Evolutionary conservation across 179 eudicot genomes (phyloP).

Genomic region (Actinidia arguta): DNA sequence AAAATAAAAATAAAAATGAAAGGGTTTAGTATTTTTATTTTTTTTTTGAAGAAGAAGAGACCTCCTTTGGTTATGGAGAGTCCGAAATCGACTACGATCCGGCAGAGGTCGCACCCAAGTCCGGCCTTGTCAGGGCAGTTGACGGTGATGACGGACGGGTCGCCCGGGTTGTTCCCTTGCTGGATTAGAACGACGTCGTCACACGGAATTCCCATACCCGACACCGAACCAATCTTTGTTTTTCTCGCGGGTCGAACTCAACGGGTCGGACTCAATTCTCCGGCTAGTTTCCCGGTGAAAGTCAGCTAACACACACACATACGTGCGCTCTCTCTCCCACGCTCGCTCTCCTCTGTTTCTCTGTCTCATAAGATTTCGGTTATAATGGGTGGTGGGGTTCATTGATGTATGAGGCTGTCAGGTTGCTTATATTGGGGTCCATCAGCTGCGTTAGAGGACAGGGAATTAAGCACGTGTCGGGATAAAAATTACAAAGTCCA

Average conservation of each 20-base stretch:
- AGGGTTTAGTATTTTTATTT: not conserved
- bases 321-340: not conserved
- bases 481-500: no score
- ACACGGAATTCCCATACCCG: slow-evolving; percentile 47
- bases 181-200: slow-evolving; percentile 60
- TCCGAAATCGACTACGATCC: slow-evolving; percentile 58
- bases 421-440: not conserved
- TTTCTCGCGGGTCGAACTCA: not conserved
- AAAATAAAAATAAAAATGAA: not conserved
- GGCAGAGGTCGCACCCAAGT: slow-evolving; percentile 58
- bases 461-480: slow-evolving; percentile 1
- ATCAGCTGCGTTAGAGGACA: not conserved
- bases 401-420: not conserved
- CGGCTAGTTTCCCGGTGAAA: not conserved
- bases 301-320: not conserved
- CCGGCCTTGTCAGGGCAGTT: slow-evolving; percentile 73
- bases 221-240: not conserved
- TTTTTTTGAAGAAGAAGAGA: not conserved
- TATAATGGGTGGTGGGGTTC: not conserved
- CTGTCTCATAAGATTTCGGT: not conserved
- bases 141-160: slow-evolving; percentile 51
- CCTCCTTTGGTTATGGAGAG: slow-evolving; percentile 55
- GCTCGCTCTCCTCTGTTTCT: not conserved
- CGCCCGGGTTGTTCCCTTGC: slow-evolving; percentile 45
- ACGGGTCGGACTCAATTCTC: not conserved